phyloP scores from a whole-genome alignment of 2,329 filamentous ascomycete species.

The Nannizziopsis barbatae region DNA sequence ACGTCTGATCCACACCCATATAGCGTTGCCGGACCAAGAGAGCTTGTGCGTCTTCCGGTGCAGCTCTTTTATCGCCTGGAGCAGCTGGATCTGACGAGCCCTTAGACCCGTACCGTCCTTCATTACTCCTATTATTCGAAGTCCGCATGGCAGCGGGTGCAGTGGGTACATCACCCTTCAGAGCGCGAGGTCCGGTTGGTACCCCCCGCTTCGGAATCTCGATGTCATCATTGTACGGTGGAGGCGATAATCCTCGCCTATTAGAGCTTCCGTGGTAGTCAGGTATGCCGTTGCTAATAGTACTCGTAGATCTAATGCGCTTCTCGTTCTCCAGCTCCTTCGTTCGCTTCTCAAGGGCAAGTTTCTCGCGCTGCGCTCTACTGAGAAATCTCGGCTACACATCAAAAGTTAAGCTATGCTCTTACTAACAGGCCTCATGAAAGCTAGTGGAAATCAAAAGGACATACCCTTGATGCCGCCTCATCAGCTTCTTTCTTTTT shows the following conservation, averaged over 20 bases:
- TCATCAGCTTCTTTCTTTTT: constrained; percentile 80
- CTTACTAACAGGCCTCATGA: constrained; percentile 6
- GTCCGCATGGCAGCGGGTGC: constrained; percentile 42
- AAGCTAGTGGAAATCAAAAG: not conserved
- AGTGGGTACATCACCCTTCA: constrained; percentile 44
- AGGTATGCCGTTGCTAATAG: constrained; percentile 17
- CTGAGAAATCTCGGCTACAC: constrained; percentile 67
- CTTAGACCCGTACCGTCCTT: constrained; percentile 34
- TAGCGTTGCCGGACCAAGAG: constrained; percentile 69
- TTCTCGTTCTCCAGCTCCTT: constrained; percentile 58
- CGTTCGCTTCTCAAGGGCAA: constrained; percentile 65
- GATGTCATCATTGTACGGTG: constrained; percentile 19
- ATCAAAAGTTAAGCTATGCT: constrained; percentile 16
- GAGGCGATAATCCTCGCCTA: constrained; percentile 8
- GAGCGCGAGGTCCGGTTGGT: constrained; percentile 62
- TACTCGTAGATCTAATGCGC: constrained; percentile 32
- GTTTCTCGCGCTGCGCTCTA: constrained; percentile 67
- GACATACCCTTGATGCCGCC: constrained; percentile 59
- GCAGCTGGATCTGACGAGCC: constrained; percentile 14
- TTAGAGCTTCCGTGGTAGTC: constrained; percentile 14
- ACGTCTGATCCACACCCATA: constrained; percentile 82
- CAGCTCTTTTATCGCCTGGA: constrained; percentile 32
- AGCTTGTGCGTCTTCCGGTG: constrained; percentile 55
- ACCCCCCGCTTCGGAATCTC: constrained; percentile 31
- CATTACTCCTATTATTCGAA: constrained; percentile 34